phyloP scores from a whole-genome alignment of 352 stramenopile genomes.

The Pythium plurisporium region DNA sequence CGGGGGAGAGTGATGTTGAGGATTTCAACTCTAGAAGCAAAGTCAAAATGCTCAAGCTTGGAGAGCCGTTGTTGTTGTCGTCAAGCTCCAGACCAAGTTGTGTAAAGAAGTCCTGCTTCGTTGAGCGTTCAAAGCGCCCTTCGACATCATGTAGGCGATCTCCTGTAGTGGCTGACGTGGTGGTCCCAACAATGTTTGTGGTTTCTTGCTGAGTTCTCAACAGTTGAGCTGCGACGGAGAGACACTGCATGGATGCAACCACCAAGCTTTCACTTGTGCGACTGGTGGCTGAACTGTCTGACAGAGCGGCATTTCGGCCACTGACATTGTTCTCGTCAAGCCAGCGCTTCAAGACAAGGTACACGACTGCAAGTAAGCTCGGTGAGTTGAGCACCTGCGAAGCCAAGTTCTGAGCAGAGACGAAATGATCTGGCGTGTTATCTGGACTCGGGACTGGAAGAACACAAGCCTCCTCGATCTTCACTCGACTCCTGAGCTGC shows the following conservation, averaged over 20 bases:
- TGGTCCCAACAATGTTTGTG: background rate
- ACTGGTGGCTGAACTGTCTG: constrained; percentile 6
- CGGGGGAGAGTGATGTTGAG: constrained; percentile 9
- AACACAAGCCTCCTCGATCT: constrained; percentile 11
- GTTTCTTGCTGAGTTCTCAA: background rate
- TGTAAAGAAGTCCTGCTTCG: background rate
- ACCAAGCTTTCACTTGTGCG: constrained; percentile 49
- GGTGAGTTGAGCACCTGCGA: constrained; percentile 44
- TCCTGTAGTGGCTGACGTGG: too few species aligned
- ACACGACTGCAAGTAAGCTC: constrained; percentile 36
- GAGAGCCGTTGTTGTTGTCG: background rate
- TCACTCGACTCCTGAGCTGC: constrained; percentile 7
- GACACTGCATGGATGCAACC: constrained; percentile 42
- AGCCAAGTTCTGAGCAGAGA: constrained; percentile 5
- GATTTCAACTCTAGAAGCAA: background rate
- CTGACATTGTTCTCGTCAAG: constrained; percentile 1
- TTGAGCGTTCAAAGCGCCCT: background rate
- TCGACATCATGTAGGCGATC: background rate
- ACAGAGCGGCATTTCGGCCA: background rate
- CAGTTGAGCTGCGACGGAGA: constrained; percentile 44
- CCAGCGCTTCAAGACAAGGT: constrained; percentile 41
- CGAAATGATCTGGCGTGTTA: background rate
- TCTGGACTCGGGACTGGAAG: background rate
- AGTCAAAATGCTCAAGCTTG: constrained; percentile 2
- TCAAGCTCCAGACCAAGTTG: background rate